Percentiles rank a stretch among this genome's conserved stretches.
phyloP scores from a whole-genome alignment of 2,329 filamentous ascomycete species.

The Ceratocystis albifundus region DNA sequence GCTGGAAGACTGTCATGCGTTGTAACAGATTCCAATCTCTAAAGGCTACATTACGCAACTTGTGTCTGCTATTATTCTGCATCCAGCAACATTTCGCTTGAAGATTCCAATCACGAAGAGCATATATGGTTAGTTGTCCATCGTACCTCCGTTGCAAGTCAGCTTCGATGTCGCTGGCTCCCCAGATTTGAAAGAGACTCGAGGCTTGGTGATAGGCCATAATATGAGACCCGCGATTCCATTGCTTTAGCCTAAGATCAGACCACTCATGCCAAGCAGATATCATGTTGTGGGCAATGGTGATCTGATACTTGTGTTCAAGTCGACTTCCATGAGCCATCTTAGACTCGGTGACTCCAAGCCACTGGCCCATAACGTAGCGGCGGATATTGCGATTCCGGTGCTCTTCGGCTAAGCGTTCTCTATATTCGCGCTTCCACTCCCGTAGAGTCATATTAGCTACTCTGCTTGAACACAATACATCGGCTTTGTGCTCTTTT shows the following conservation, averaged over 20 bases:
- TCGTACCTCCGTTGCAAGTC: slow-evolving; percentile 17
- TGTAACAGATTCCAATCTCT: slow-evolving; percentile 22
- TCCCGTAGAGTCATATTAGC: slow-evolving; percentile 19
- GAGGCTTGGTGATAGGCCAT: slow-evolving; percentile 12
- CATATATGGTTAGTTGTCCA: slow-evolving; percentile 8
- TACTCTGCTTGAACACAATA: slow-evolving; percentile 19
- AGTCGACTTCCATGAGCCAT: slow-evolving; percentile 8
- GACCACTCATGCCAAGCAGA: slow-evolving; percentile 15
- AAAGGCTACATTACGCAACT: slow-evolving; percentile 17
- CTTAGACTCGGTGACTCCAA: slow-evolving; percentile 10
- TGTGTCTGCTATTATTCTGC: slow-evolving; percentile 10
- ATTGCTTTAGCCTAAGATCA: slow-evolving; percentile 1
- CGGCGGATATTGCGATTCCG: slow-evolving; percentile 19
- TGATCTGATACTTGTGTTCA: slow-evolving; percentile 11
- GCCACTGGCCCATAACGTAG: slow-evolving; percentile 23
- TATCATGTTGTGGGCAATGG: slow-evolving; percentile 7
- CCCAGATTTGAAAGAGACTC: slow-evolving; percentile 5
- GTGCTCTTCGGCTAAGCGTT: slow-evolving; percentile 16
- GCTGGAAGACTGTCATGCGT: slow-evolving; percentile 20
- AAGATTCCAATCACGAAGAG: slow-evolving; percentile 21
- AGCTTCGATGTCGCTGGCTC: neutral
- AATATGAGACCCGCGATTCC: slow-evolving; percentile 6
- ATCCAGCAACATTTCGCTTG: slow-evolving; percentile 21
- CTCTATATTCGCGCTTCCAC: slow-evolving; percentile 19
- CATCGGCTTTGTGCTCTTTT: slow-evolving; percentile 19